Conservation (phyloP, 2,329 filamentous ascomycete genomes). For the Arthrocladium fulminans region DNA sequence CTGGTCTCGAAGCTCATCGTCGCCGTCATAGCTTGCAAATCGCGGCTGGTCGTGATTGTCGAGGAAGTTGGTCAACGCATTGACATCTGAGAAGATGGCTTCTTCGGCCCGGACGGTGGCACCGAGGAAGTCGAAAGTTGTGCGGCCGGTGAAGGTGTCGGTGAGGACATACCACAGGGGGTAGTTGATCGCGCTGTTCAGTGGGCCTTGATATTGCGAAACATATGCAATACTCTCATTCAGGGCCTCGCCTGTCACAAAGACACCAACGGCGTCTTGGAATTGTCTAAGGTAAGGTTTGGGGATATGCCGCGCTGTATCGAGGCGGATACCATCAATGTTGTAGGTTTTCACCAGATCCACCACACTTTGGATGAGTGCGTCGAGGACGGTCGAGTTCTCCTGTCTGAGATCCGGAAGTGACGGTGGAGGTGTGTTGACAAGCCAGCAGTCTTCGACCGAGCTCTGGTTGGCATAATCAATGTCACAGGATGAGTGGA, state of each 20-base stretch:
- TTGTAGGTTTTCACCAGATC: neutral
- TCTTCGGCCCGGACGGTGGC: neutral
- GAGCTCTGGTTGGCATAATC: constrained; percentile 4
- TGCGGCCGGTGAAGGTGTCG: constrained; percentile 24
- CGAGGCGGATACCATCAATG: constrained; percentile 43
- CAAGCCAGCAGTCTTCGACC: constrained; percentile 3
- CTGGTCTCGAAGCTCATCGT: constrained; percentile 48
- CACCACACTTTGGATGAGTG: neutral
- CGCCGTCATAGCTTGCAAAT: constrained; percentile 43
- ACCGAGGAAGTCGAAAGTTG: neutral
- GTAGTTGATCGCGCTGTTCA: constrained; percentile 9
- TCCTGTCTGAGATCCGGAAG: constrained; percentile 1
- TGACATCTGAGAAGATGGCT: constrained; percentile 29
- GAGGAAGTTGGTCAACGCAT: constrained; percentile 28
- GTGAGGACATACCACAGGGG: constrained; percentile 25
- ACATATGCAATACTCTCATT: constrained; percentile 31
- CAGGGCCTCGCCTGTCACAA: constrained; percentile 40
- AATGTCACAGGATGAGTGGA: constrained; percentile 1
- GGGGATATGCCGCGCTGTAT: constrained; percentile 41
- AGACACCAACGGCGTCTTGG: constrained; percentile 33
- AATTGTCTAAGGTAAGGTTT: constrained; percentile 22
- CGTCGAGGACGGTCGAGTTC: neutral
- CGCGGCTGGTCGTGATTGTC: constrained; percentile 52
- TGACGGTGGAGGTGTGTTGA: neutral
- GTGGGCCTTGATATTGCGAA: constrained; percentile 7